A percentile compares a stretch with the other conserved stretches of the same genome.
Evolutionary conservation across 208 protist genomes (phyloP).

Genomic region (Trypanosoma brucei): DNA sequence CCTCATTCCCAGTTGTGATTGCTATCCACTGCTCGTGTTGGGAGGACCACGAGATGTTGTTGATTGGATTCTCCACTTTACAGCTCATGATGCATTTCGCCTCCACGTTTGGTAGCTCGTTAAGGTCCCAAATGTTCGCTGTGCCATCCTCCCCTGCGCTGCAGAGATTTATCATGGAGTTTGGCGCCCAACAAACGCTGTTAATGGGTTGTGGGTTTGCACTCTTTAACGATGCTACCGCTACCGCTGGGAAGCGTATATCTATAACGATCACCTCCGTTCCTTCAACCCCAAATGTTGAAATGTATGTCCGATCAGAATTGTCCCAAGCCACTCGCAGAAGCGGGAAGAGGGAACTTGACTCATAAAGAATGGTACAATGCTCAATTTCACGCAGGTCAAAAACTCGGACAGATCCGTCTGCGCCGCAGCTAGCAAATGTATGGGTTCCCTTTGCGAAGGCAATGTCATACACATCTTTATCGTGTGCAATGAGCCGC

Average conservation of each 20-base stretch:
- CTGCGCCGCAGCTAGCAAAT: conserved; percentile 97
- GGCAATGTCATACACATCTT: conserved; percentile 99
- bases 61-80: conserved; percentile 64
- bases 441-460: conserved; percentile 92
- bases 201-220: conserved; percentile 93
- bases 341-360: conserved; percentile 82
- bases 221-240: conserved; percentile 74
- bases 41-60: conserved; percentile 78
- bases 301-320: conserved; percentile 95
- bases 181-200: conserved; percentile 94
- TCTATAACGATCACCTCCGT: conserved; percentile 94
- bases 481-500: conserved; percentile 99
- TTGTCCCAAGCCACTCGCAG: conserved; percentile 97
- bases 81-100: conserved; percentile 52
- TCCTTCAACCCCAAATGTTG: conserved; percentile 94
- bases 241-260: conserved; percentile 87
- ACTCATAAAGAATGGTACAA: conserved; percentile 98
- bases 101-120: conserved; percentile 38
- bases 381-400: conserved; percentile 97
- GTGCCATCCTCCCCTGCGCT: conserved; percentile 95
- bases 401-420: conserved; percentile 97
- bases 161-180: conserved; percentile 91
- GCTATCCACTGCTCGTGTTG: conserved; percentile 80
- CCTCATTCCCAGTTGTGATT: conserved; percentile 71
- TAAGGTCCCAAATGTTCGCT: conserved; percentile 97